Base-by-base conservation (phyloP, 331 rosid species). In the Malus hybrid region DNA sequence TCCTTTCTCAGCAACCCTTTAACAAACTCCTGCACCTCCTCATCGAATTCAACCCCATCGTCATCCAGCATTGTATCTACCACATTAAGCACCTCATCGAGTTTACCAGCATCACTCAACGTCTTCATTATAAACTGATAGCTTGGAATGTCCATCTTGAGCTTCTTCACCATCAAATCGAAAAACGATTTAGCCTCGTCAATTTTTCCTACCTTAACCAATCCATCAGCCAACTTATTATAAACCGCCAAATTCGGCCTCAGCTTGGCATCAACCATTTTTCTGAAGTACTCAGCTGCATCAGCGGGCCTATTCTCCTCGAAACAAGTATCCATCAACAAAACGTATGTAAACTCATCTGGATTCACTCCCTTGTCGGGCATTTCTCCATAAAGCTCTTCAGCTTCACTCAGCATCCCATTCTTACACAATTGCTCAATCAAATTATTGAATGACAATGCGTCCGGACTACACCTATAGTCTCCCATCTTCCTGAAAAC, bases 271-370 rank as follows among this genome's bases (percentile, higher is more conserved):
- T 93, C 96, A 68, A 93, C 92, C 97, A 93, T 91, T 79, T 81
- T 87, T 61, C 80, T 86, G 73, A 90, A 93, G 72, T 93, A 93
- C n/a, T 52, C 86, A 46, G 97, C 93, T 0, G 97, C 97, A 75
- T 87, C 95, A 83, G 88, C 96, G 6, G 93, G 77, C 80, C 93
- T 89, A 24, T 75, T 84, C 85, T 84, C 89, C 73, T 81, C 85
- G 74, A 93, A 93, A 74, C 97, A 93, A 80, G 89, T 82, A 84
- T 93, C 97, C 93, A 93, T 90, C 84, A 93, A 86, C 82, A 93
- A 74, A 15, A 73, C 90, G 67, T 77, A 89, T 0, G 98, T 90
- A 80, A 82, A 87, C 86, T 93, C 98, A 74, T 90, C 98, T 1
- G 98, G 93, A 75, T 76, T 82, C 79, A 93, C 96, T 19, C 86